Percentiles rank a stretch among this genome's conserved stretches.
phyloP scores from a whole-genome alignment of 148 eudicot genomes.

The Pouteria glomerata region DNA sequence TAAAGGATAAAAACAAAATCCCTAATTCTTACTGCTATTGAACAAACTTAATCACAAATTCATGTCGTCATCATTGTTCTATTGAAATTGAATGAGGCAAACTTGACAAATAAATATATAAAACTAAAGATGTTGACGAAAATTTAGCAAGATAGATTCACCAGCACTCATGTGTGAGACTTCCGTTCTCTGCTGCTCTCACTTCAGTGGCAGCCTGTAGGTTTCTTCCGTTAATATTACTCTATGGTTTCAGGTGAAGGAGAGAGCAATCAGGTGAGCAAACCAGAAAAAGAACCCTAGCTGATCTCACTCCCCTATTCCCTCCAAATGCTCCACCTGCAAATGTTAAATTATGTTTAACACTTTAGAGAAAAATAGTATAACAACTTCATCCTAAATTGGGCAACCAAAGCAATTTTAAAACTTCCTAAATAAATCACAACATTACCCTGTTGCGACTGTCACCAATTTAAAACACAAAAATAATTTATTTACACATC shows the following conservation, averaged over 20 bases:
- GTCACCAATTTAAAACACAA: no score
- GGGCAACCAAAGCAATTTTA: no score
- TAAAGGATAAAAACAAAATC: slow-evolving; percentile 4
- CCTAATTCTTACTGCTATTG: background rate
- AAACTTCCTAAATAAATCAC: no score
- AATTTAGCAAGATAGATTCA: background rate
- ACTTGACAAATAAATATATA: background rate
- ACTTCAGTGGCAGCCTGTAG: background rate
- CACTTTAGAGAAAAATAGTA: no score
- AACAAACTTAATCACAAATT: background rate
- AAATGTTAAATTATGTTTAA: background rate
- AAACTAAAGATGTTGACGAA: background rate
- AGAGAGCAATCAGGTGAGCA: background rate
- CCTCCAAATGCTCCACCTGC: slow-evolving; percentile 95
- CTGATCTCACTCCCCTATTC: slow-evolving; percentile 76
- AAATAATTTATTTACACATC: no score
- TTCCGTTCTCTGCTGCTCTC: background rate
- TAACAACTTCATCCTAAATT: no score
- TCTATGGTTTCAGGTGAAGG: background rate
- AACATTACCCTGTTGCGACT: no score
- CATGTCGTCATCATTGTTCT: background rate
- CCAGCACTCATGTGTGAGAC: slow-evolving; percentile 20
- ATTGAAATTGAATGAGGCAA: background rate
- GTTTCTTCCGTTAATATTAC: background rate
- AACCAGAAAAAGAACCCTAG: background rate